Evolutionary conservation across 108 stramenopile species (phyloP).

Genomic region (Aurantiochytrium sp.): DNA sequence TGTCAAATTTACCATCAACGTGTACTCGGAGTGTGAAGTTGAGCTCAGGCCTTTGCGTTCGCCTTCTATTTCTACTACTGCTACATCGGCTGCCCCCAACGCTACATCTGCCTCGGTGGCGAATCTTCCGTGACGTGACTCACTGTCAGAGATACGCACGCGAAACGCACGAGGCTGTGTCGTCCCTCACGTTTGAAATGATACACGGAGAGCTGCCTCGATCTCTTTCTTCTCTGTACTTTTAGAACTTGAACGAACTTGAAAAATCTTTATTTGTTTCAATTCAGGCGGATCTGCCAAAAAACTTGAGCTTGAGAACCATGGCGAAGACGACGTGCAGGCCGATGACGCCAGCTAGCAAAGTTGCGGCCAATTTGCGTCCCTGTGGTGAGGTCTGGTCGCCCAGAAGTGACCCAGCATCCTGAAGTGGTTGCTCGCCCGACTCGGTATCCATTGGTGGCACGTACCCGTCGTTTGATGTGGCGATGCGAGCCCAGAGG

Average conservation of each 20-base stretch:
- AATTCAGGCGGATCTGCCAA: background rate
- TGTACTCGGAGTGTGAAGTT: background rate
- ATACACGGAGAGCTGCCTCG: too few relatives aligned
- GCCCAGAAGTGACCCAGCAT: background rate
- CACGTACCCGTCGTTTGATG: background rate
- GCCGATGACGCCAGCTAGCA: background rate
- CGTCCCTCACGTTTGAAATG: too few relatives aligned
- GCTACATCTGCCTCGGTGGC: too few relatives aligned
- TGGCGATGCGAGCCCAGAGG: background rate
- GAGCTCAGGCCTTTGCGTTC: background rate
- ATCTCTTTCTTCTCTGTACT: too few relatives aligned
- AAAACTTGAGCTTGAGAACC: background rate
- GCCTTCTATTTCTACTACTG: too few relatives aligned
- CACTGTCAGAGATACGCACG: too few relatives aligned
- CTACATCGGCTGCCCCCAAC: too few relatives aligned
- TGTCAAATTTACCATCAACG: background rate
- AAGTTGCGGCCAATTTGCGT: background rate
- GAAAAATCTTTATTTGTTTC: too few relatives aligned
- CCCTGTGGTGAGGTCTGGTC: background rate
- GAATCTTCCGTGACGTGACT: too few relatives aligned
- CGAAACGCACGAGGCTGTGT: too few relatives aligned
- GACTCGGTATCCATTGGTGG: background rate
- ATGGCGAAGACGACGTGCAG: slow-evolving; percentile 10
- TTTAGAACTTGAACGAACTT: too few relatives aligned
- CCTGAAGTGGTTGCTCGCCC: background rate